phyloP scores from a whole-genome alignment of 2,329 filamentous ascomycete genomes.

The Nemania bipapillata region DNA sequence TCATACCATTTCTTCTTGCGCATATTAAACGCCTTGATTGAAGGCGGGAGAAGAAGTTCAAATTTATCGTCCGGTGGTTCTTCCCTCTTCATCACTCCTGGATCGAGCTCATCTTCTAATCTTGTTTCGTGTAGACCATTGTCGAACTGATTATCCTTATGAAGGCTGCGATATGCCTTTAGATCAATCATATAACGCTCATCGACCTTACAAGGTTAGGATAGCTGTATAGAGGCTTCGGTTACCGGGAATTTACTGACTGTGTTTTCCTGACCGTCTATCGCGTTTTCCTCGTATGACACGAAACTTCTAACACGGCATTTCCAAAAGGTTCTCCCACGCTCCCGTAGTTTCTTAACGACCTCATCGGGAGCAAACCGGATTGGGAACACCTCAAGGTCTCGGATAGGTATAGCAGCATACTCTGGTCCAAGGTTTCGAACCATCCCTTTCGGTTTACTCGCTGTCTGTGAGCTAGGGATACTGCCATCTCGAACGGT shows the following conservation, averaged over 20 bases:
- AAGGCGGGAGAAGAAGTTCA: constrained; percentile 21
- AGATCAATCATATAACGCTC: constrained; percentile 25
- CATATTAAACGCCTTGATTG: constrained; percentile 25
- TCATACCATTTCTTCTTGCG: constrained; percentile 29
- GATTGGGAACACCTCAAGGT: background rate
- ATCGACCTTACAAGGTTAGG: background rate
- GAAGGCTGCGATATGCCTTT: constrained; percentile 21
- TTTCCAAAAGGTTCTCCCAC: constrained; percentile 19
- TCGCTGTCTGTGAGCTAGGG: no score
- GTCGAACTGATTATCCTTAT: constrained; percentile 18
- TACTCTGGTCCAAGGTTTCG: no score
- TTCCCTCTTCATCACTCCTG: constrained; percentile 15
- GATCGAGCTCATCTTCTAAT: constrained; percentile 1
- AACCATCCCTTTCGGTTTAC: no score
- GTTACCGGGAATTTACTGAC: no score
- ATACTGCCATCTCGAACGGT: no score
- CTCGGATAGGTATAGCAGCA: no score
- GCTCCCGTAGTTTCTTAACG: background rate
- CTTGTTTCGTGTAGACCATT: background rate
- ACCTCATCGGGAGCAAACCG: constrained; percentile 1
- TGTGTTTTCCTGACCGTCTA: constrained; percentile 5
- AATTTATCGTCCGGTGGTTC: constrained; percentile 21
- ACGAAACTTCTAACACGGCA: constrained; percentile 15
- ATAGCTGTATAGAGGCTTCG: no score
- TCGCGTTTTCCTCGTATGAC: constrained; percentile 8